Evolutionary conservation across 169 alveolate species (phyloP).

Genomic region (Plasmodium yoelii): DNA sequence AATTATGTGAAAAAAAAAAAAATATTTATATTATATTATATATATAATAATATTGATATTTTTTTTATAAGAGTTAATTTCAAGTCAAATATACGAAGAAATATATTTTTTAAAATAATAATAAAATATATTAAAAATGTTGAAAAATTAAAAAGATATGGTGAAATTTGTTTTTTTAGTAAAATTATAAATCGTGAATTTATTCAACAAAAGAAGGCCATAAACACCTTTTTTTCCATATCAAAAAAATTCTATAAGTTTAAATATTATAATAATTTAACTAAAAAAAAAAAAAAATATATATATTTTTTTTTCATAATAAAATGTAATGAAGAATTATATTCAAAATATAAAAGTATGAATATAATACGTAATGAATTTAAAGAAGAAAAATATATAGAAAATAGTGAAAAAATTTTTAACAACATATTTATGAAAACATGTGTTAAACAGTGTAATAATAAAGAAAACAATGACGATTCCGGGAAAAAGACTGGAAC

Average conservation of each 20-base stretch:
- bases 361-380: slow-evolving; percentile 1
- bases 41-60: no score
- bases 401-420: neutral
- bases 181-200: neutral
- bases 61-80: no score
- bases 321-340: slow-evolving; percentile 10
- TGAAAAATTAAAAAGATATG: neutral
- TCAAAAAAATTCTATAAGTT: slow-evolving; percentile 3
- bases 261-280: slow-evolving; percentile 10
- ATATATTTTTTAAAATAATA: neutral
- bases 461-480: neutral
- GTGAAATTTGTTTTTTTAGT: no score
- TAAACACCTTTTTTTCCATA: neutral
- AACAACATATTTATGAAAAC: slow-evolving; percentile 4
- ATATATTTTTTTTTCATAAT: slow-evolving; percentile 1
- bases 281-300: slow-evolving; percentile 13
- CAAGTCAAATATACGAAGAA: neutral
- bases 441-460: slow-evolving; percentile 5
- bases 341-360: slow-evolving; percentile 8
- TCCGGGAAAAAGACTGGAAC: neutral
- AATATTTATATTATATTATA: neutral
- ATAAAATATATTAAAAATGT: neutral
- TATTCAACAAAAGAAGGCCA: neutral
- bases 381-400: neutral
- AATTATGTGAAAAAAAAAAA: neutral